Percentiles rank a stretch among this genome's conserved stretches.
These are phyloP conservation scores for Ceratopteris richardii DNA, from an alignment of 75 land plant genomes.

Conservation along the genomic window DNA sequence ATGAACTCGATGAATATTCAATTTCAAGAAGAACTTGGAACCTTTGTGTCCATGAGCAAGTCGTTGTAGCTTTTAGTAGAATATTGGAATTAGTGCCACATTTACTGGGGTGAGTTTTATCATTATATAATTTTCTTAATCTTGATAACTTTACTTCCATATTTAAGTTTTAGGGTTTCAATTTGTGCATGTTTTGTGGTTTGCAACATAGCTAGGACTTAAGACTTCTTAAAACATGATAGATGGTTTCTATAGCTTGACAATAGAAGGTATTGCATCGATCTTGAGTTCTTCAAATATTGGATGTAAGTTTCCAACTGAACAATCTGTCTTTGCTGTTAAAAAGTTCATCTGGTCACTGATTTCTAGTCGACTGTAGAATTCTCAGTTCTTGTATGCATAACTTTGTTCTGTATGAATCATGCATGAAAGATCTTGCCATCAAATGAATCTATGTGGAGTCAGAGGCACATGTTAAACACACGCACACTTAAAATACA, in stretches of 20 bases:
- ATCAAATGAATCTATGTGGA: too few relatives aligned
- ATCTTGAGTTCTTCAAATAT: background rate
- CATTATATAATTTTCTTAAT: background rate
- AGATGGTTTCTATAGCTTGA: background rate
- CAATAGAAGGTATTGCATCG: background rate
- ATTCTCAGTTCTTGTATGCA: too few relatives aligned
- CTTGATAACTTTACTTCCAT: background rate
- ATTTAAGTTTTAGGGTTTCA: background rate
- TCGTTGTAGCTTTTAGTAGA: conserved; percentile 58
- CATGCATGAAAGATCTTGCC: too few relatives aligned
- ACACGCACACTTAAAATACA: too few relatives aligned
- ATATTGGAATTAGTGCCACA: conserved; percentile 67
- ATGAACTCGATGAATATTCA: conserved; percentile 23
- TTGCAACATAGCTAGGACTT: background rate
- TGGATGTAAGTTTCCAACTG: too few relatives aligned
- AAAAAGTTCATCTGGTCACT: too few relatives aligned
- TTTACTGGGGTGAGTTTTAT: conserved; percentile 42
- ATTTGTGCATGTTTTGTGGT: background rate
- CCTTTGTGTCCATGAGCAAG: conserved; percentile 69
- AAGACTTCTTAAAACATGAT: background rate
- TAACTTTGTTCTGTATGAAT: too few relatives aligned
- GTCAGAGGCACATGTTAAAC: too few relatives aligned
- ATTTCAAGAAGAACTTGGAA: conserved; percentile 31
- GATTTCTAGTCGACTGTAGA: too few relatives aligned
- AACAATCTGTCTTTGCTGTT: too few relatives aligned